Conservation (phyloP, 805 yeast species). For the Brettanomyces anomalus region DNA sequence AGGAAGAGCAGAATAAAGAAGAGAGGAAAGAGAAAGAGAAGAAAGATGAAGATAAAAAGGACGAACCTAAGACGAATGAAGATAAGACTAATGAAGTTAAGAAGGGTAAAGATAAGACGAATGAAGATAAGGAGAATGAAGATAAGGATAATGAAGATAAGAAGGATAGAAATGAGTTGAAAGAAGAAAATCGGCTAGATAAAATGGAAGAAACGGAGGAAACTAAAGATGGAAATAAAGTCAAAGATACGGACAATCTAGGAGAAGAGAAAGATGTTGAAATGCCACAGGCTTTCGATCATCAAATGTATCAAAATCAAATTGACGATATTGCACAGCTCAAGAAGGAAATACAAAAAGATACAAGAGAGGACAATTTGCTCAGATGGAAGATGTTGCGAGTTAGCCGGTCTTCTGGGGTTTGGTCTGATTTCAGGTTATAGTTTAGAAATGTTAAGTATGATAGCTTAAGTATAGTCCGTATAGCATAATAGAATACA, state of each 20-base stretch:
- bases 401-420: not conserved
- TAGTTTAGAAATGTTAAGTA: no score
- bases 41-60: not conserved
- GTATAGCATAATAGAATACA: no score
- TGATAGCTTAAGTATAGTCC: no score
- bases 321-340: not conserved
- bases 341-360: not conserved
- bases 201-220: no score
- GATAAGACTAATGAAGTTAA: not conserved
- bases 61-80: not conserved
- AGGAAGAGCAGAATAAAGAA: not conserved
- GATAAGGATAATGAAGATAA: not conserved
- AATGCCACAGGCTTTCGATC: no score
- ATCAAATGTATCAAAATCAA: no score
- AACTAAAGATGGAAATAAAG: no score
- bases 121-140: not conserved
- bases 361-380: not conserved
- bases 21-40: not conserved
- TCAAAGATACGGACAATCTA: no score
- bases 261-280: no score
- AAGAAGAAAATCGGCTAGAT: no score
- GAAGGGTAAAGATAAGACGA: not conserved
- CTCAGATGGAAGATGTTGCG: slow-evolving; percentile 1
- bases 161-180: not conserved
- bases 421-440: not conserved